A percentile compares a stretch with the other conserved stretches of the same genome.
Evolutionary conservation across 78 protist species (phyloP).

Genomic region (Cavenderia fasciculata): DNA sequence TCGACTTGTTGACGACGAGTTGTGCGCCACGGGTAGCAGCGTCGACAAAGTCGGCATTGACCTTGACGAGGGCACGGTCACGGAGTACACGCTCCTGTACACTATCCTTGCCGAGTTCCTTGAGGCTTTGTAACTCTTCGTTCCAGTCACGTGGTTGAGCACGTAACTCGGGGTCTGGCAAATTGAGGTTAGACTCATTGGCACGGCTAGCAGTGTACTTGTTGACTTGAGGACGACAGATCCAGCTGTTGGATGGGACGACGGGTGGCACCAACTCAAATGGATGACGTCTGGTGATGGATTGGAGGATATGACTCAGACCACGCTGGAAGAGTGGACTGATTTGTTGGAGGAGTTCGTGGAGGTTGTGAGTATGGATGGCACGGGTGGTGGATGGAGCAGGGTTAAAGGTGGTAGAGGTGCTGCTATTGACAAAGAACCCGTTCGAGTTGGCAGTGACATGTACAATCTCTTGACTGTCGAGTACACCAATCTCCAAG

Average conservation of each 20-base stretch:
- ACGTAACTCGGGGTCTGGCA: slow-evolving; percentile 47
- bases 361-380: slow-evolving; percentile 18
- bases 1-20: slow-evolving; percentile 15
- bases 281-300: slow-evolving; percentile 5
- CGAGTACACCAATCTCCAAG: slow-evolving; percentile 62
- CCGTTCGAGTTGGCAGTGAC: slow-evolving; percentile 71
- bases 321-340: slow-evolving; percentile 12
- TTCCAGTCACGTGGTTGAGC: slow-evolving; percentile 86
- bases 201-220: slow-evolving; percentile 26
- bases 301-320: neutral
- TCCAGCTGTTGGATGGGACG: slow-evolving; percentile 39
- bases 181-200: slow-evolving; percentile 8
- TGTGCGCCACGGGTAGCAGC: slow-evolving; percentile 83
- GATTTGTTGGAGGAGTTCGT: slow-evolving; percentile 27
- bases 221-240: neutral
- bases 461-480: slow-evolving; percentile 3
- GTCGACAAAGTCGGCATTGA: slow-evolving; percentile 84
- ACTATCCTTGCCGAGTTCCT: slow-evolving; percentile 48
- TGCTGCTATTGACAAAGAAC: slow-evolving; percentile 72
- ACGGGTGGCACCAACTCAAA: slow-evolving; percentile 45
- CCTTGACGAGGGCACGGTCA: slow-evolving; percentile 78
- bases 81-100: slow-evolving; percentile 75
- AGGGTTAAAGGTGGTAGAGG: slow-evolving; percentile 34
- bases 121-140: slow-evolving; percentile 78
- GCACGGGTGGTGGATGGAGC: neutral